Percentiles rank a stretch among this genome's conserved stretches.
phyloP scores from a whole-genome alignment of 371 early-diverging fungal genomes.

The Mortierella polycephala region DNA sequence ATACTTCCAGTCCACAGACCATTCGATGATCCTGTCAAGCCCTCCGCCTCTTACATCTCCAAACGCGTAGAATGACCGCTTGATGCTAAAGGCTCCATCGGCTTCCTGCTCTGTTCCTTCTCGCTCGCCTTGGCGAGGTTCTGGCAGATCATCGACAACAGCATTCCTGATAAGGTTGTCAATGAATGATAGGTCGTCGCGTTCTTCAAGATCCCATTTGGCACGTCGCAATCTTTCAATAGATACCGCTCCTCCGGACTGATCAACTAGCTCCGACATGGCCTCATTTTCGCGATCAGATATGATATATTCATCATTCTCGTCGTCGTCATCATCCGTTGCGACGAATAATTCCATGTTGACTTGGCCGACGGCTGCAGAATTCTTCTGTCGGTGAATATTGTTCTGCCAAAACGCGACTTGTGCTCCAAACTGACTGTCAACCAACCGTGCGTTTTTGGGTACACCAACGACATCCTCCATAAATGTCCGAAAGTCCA shows the following conservation, averaged over 20 bases:
- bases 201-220: constrained; percentile 16
- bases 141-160: constrained; percentile 23
- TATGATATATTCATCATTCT: neutral
- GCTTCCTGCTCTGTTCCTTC: neutral
- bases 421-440: constrained; percentile 30
- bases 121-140: neutral
- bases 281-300: too few relatives aligned
- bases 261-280: neutral
- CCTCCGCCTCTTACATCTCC: constrained; percentile 35
- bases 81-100: constrained; percentile 5
- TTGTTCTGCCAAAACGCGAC: constrained; percentile 13
- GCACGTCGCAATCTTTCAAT: constrained; percentile 12
- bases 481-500: constrained; percentile 31
- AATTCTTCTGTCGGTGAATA: neutral
- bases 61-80: constrained; percentile 21
- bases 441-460: constrained; percentile 5
- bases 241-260: neutral
- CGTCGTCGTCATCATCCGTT: neutral
- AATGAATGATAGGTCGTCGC: constrained; percentile 3
- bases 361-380: neutral
- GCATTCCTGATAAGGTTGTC: constrained; percentile 34
- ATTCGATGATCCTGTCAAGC: constrained; percentile 24
- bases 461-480: constrained; percentile 20
- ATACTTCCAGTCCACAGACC: constrained; percentile 27
- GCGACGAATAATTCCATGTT: neutral